phyloP scores from a whole-genome alignment of 306 rosid species.

The Rosa chinensis region DNA sequence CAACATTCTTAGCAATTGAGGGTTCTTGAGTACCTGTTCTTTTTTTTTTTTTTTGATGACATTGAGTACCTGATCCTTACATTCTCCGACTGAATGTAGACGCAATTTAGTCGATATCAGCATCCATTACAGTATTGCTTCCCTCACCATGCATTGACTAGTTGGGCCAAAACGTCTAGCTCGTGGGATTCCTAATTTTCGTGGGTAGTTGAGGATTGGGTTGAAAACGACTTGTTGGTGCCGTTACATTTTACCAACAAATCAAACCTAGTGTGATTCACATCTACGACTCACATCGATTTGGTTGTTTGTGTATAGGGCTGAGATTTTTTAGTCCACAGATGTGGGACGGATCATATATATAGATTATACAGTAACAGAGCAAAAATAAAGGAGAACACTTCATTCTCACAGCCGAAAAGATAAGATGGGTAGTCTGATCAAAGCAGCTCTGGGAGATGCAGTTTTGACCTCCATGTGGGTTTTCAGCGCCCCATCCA shows the following conservation, averaged over 20 bases:
- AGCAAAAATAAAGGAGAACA: not conserved
- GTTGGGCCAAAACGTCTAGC: not conserved
- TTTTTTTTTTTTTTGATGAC: not conserved
- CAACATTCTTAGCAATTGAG: not conserved
- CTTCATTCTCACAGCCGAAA: not conserved
- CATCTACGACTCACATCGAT: not conserved
- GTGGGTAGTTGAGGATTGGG: not conserved
- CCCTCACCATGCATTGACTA: not conserved
- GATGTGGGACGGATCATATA: not conserved
- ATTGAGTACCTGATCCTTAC: not conserved
- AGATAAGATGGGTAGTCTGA: slow-evolving; percentile 30
- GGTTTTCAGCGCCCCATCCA: slow-evolving; percentile 43
- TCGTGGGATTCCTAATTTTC: not conserved
- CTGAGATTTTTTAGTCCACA: not conserved
- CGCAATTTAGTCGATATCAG: not conserved
- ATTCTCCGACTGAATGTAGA: not conserved
- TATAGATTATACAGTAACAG: not conserved
- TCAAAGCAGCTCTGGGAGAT: slow-evolving; percentile 44
- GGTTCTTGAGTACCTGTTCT: not conserved
- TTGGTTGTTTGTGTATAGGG: not conserved
- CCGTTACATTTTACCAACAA: not conserved
- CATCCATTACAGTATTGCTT: not conserved
- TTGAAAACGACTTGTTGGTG: not conserved
- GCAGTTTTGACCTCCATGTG: slow-evolving; percentile 55
- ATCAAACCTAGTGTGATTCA: not conserved